Percentiles rank a stretch among this genome's conserved stretches.
phyloP scores from a whole-genome alignment of 345 rosid genomes.

The Eucalyptus leucophloia region DNA sequence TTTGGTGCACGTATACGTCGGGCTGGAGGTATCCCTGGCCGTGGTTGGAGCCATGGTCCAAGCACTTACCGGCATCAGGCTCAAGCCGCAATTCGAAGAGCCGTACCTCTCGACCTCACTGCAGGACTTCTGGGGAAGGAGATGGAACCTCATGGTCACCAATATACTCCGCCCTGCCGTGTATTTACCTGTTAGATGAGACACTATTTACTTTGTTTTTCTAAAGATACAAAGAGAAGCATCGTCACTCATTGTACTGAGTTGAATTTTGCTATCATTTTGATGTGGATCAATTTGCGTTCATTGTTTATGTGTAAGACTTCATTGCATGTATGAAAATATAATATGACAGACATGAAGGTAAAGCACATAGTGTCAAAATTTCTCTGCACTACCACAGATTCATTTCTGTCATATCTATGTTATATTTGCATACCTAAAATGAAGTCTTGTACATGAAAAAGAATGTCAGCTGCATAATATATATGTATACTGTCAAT shows the following conservation, averaged over 20 bases:
- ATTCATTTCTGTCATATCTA: neutral
- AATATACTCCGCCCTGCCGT: slow-evolving; percentile 47
- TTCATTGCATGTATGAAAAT: neutral
- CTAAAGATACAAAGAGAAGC: neutral
- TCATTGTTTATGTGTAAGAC: neutral
- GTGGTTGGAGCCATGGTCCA: slow-evolving; percentile 18
- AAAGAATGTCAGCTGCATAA: neutral
- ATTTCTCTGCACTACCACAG: neutral
- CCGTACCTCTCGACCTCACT: slow-evolving; percentile 56
- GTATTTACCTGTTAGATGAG: slow-evolving; percentile 19
- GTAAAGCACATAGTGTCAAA: neutral
- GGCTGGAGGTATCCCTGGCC: slow-evolving; percentile 30
- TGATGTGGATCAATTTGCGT: neutral
- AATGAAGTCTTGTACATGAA: neutral
- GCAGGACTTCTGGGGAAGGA: slow-evolving; percentile 69
- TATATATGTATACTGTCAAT: neutral
- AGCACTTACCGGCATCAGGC: slow-evolving; percentile 7
- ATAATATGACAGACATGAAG: neutral
- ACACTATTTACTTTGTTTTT: neutral
- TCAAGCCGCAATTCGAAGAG: slow-evolving; percentile 44
- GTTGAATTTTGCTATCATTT: neutral
- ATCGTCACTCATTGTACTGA: neutral
- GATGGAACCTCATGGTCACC: slow-evolving; percentile 63
- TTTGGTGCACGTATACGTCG: slow-evolving; percentile 22
- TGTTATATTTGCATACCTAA: neutral